These are phyloP conservation scores for Saturnispora zaruensis DNA, from an alignment of 805 yeast genomes.

Conservation along the genomic window DNA sequence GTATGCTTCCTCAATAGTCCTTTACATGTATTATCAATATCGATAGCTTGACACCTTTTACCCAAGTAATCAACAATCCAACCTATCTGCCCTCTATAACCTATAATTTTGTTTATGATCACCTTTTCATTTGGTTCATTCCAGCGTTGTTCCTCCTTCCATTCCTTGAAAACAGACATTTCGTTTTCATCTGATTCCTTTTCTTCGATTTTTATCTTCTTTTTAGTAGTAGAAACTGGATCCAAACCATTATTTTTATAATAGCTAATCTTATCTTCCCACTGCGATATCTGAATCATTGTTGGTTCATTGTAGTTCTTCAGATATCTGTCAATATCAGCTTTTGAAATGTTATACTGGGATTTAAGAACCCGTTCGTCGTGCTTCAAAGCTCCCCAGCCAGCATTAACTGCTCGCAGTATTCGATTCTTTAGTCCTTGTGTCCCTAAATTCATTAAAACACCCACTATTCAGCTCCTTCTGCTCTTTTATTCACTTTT, in stretches of 20 bases:
- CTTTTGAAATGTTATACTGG: constrained; percentile 2
- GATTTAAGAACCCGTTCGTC: neutral
- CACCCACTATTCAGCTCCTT: neutral
- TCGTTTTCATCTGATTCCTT: neutral
- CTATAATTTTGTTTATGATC: neutral
- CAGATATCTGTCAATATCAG: constrained; percentile 4
- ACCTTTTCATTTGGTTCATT: neutral
- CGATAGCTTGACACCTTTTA: neutral
- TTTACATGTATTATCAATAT: neutral
- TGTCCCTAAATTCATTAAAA: neutral
- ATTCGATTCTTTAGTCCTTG: constrained; percentile 2
- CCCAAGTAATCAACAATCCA: neutral
- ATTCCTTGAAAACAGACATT: neutral
- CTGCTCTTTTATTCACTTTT: no score
- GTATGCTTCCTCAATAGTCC: neutral
- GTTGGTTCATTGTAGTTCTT: constrained; percentile 4
- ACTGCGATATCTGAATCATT: neutral
- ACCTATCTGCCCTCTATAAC: neutral
- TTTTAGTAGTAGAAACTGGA: neutral
- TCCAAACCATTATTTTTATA: neutral
- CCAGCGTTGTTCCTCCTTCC: neutral
- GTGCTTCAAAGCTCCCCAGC: constrained; percentile 4
- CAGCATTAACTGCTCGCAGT: constrained; percentile 1
- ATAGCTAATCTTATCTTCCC: constrained; percentile 1
- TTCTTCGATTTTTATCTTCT: neutral